Evolutionary conservation across 805 yeast species (phyloP).

Genomic region (Hanseniaspora taiwanica): DNA sequence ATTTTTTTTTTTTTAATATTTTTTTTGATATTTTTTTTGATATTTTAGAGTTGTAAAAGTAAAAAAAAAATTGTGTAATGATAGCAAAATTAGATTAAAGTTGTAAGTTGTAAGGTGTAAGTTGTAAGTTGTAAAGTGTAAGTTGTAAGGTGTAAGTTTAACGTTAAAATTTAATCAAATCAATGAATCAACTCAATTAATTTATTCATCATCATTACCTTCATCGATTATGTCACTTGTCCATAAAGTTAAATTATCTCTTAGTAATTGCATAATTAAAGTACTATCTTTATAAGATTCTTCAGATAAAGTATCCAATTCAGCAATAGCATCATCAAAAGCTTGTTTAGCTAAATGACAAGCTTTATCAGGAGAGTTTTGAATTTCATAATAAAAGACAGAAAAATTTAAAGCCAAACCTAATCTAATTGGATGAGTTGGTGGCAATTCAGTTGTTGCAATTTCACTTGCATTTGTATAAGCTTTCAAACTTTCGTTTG

Average conservation of each 20-base stretch:
- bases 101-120: too few relatives aligned
- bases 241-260: conserved; percentile 98
- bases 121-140: too few relatives aligned
- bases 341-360: conserved; percentile 99
- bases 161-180: too few relatives aligned
- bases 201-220: conserved; percentile 17
- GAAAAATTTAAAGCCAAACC: conserved; percentile 97
- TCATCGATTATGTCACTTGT: conserved; percentile 65
- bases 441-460: conserved; percentile 92
- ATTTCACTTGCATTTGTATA: conserved; percentile 93
- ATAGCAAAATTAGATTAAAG: too few relatives aligned
- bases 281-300: conserved; percentile 98
- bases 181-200: too few relatives aligned
- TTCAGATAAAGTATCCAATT: conserved; percentile 92
- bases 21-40: not conserved
- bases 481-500: conserved; percentile 85
- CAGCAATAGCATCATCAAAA: conserved; percentile 97
- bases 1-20: not conserved
- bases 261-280: conserved; percentile 94
- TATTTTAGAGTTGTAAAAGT: not conserved
- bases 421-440: conserved; percentile 96
- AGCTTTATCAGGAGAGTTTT: conserved; percentile 97
- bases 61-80: not conserved
- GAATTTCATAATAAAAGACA: conserved; percentile 95
- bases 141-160: too few relatives aligned